These are phyloP conservation scores for Exophiala xenobiotica DNA, from an alignment of 2,329 filamentous ascomycete genomes.

Conservation along the genomic window DNA sequence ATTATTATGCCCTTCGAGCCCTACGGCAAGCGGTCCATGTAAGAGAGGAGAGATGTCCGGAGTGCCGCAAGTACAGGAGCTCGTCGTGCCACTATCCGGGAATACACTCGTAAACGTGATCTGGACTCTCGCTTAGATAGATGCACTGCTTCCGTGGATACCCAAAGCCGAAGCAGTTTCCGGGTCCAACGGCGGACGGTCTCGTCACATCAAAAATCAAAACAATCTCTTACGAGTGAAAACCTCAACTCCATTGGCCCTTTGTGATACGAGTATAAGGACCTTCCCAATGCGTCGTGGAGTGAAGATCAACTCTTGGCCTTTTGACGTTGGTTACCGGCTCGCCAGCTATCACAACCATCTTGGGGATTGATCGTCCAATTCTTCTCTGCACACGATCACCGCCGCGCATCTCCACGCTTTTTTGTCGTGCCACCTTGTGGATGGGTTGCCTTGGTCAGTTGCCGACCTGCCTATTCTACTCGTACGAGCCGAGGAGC, in stretches of 20 bases:
- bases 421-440: too few species aligned
- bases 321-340: too few species aligned
- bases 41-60: neutral
- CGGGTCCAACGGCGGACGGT: too few species aligned
- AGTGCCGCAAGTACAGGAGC: neutral
- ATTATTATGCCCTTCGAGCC: constrained; percentile 30
- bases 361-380: neutral
- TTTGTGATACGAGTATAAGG: neutral
- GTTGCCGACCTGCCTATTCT: too few species aligned
- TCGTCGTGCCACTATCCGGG: neutral
- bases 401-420: neutral
- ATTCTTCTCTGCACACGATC: neutral
- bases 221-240: too few species aligned
- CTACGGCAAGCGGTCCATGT: constrained; percentile 30
- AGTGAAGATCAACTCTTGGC: neutral
- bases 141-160: too few species aligned
- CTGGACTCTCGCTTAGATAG: neutral
- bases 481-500: too few species aligned
- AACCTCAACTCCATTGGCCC: too few species aligned
- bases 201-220: too few species aligned
- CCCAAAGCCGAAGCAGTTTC: too few species aligned
- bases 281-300: neutral
- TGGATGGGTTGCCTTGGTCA: too few species aligned
- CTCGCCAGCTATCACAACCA: neutral
- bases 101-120: neutral